phyloP scores from a whole-genome alignment of 1,284 basidiomycete genomes.

The Boletus semigastroideus region DNA sequence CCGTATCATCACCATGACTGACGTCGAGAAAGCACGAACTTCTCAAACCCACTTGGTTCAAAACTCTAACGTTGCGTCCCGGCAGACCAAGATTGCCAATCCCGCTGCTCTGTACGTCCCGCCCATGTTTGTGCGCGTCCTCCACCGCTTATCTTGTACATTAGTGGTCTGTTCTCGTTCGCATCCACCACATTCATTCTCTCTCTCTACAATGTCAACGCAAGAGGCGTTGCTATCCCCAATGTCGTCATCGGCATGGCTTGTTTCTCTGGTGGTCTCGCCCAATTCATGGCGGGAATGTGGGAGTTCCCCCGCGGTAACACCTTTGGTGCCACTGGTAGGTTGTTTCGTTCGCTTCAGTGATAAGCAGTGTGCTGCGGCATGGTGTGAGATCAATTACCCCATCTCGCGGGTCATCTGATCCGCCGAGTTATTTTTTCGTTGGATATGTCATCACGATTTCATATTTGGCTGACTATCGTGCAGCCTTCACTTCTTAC shows the following conservation, averaged over 20 bases:
- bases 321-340: slow-evolving; percentile 67
- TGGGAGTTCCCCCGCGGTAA: slow-evolving; percentile 83
- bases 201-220: slow-evolving; percentile 62
- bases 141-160: background rate
- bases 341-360: slow-evolving; percentile 24
- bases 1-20: slow-evolving; percentile 32
- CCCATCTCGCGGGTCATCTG: background rate
- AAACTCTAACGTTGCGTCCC: slow-evolving; percentile 17
- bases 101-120: slow-evolving; percentile 50
- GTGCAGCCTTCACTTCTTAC: slow-evolving; percentile 73
- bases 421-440: background rate
- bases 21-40: slow-evolving; percentile 33
- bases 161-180: slow-evolving; percentile 69
- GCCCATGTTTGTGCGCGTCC: too few relatives aligned
- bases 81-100: slow-evolving; percentile 43
- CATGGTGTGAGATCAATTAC: background rate
- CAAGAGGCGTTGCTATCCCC: slow-evolving; percentile 50
- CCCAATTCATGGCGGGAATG: slow-evolving; percentile 75
- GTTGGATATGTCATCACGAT: background rate
- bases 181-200: slow-evolving; percentile 73
- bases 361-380: background rate
- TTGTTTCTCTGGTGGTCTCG: slow-evolving; percentile 79
- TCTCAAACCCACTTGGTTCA: slow-evolving; percentile 21
- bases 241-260: slow-evolving; percentile 88
- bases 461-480: slow-evolving; percentile 1